Evolutionary conservation across 2,329 filamentous ascomycete genomes (phyloP).

Genomic region (Colletotrichum caudatum): DNA sequence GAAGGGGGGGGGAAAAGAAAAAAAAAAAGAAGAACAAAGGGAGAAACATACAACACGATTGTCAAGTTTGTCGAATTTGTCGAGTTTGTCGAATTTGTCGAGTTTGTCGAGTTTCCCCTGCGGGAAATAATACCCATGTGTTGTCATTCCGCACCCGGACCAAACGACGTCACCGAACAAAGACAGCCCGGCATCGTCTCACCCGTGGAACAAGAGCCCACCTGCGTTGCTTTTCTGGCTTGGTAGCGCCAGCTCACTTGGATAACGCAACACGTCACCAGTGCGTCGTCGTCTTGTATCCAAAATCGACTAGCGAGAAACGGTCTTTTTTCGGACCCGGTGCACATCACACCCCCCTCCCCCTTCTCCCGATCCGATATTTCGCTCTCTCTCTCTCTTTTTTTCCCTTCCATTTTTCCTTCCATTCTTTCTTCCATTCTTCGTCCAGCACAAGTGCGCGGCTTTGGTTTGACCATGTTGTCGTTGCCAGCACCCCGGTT

Average conservation of each 20-base stretch:
- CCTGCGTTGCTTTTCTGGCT: background rate
- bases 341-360: too few species aligned
- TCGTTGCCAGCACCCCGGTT: conserved; percentile 29
- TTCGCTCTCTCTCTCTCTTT: background rate
- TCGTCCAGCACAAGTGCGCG: background rate
- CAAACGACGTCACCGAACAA: conserved; percentile 13
- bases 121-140: background rate
- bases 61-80: too few species aligned
- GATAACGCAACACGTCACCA: conserved; percentile 9
- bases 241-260: background rate
- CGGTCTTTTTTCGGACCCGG: background rate
- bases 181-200: background rate
- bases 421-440: background rate
- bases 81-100: too few species aligned
- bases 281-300: background rate
- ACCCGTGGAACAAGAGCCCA: background rate
- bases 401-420: background rate
- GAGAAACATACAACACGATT: background rate
- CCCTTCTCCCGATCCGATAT: background rate
- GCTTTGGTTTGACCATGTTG: conserved; percentile 7
- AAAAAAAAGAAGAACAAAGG: too few species aligned
- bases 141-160: background rate
- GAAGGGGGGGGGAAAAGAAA: too few species aligned
- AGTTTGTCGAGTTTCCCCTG: background rate
- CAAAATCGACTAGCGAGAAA: background rate